Conservation (phyloP, 2,329 filamentous ascomycete species). For the Hymenoscyphus fructigenus region DNA sequence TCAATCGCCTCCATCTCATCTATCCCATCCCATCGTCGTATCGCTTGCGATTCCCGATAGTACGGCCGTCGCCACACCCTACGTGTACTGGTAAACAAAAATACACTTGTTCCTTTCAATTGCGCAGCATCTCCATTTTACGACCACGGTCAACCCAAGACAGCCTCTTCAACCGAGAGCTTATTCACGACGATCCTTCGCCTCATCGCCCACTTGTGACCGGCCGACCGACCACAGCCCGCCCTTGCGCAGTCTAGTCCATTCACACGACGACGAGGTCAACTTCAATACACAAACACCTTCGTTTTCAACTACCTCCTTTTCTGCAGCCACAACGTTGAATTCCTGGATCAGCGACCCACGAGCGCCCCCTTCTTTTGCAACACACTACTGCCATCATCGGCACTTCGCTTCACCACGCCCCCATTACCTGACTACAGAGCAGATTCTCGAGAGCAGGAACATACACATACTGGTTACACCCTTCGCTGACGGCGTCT, state of each 20-base stretch:
- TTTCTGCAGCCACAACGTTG: conserved; percentile 2
- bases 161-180: neutral
- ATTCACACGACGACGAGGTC: neutral
- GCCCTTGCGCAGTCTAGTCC: conserved; percentile 1
- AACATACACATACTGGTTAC: conserved; percentile 1
- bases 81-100: neutral
- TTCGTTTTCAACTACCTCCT: neutral
- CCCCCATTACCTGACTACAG: neutral
- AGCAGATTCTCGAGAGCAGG: conserved; percentile 8
- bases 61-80: conserved; percentile 2
- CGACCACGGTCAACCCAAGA: neutral
- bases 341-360: conserved; percentile 2
- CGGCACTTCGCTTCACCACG: neutral
- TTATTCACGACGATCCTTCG: conserved; percentile 8
- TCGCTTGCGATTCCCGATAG: conserved; percentile 1
- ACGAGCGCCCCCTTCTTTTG: neutral
- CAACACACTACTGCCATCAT: neutral
- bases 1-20: neutral
- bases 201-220: neutral
- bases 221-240: neutral
- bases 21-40: neutral
- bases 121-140: neutral
- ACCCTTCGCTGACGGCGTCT: neutral
- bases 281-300: neutral
- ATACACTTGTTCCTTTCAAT: neutral